A percentile compares a stretch with the other conserved stretches of the same genome.
These are phyloP conservation scores for Neurospora africana DNA, from an alignment of 495 filamentous ascomycete species.

Conservation along the genomic window DNA sequence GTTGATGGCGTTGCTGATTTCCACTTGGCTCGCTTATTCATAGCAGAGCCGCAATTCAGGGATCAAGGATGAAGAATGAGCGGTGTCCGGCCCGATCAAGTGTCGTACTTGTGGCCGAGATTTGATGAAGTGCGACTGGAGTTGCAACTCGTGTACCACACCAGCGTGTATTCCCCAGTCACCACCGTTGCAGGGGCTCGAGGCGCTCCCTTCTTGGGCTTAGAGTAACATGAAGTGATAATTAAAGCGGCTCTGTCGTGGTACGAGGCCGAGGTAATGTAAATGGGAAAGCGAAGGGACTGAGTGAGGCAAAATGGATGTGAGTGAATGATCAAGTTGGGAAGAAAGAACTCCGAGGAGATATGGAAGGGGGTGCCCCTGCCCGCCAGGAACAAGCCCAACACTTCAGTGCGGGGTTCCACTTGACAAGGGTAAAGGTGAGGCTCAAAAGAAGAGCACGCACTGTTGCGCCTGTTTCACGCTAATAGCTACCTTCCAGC, in stretches of 20 bases:
- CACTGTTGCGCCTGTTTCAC: too few relatives aligned
- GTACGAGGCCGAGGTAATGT: neutral
- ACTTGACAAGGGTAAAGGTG: neutral
- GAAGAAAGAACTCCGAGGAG: neutral
- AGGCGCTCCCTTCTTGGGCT: neutral
- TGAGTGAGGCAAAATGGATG: neutral
- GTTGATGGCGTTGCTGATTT: neutral
- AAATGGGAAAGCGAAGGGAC: neutral
- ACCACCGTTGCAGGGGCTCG: neutral
- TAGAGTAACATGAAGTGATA: neutral
- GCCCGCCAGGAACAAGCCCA: neutral
- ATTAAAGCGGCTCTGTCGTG: neutral
- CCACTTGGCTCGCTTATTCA: neutral
- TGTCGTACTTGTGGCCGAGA: neutral
- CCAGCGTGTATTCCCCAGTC: neutral
- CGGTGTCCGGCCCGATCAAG: neutral
- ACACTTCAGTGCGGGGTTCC: neutral
- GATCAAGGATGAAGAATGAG: neutral
- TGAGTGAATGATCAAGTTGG: neutral
- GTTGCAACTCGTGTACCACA: neutral
- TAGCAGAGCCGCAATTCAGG: neutral
- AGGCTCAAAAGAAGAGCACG: neutral
- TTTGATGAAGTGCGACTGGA: neutral
- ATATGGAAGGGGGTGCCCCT: neutral
- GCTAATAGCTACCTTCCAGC: too few relatives aligned